phyloP scores from a whole-genome alignment of 352 stramenopile genomes.

The Phytophthora crassamura region DNA sequence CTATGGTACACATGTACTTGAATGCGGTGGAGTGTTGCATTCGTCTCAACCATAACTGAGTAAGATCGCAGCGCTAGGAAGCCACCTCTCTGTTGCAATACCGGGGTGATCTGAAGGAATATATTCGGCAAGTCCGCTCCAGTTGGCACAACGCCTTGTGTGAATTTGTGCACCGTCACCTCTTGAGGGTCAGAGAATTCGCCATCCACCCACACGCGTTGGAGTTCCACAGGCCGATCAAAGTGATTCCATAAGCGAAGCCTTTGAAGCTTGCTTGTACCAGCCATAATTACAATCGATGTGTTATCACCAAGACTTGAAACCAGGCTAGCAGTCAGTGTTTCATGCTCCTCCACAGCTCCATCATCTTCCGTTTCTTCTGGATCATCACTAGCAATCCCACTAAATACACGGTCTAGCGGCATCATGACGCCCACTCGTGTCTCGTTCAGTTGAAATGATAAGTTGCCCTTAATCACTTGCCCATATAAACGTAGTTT shows the following conservation, averaged over 20 bases:
- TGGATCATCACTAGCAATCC: neutral
- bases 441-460: conserved; percentile 44
- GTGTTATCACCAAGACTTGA: conserved; percentile 23
- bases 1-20: conserved; percentile 45
- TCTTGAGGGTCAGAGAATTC: conserved; percentile 12
- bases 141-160: conserved; percentile 19
- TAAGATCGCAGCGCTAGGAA: conserved; percentile 25
- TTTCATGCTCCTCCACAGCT: conserved; percentile 3
- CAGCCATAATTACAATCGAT: conserved; percentile 26
- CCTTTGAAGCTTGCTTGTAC: conserved; percentile 24
- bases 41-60: conserved; percentile 49
- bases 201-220: conserved; percentile 48
- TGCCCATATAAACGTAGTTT: conserved; percentile 40
- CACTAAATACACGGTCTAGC: conserved; percentile 28
- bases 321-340: conserved; percentile 10
- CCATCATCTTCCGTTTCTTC: conserved; percentile 8
- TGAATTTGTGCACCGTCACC: conserved; percentile 44
- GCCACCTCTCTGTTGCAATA: conserved; percentile 1
- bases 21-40: conserved; percentile 45
- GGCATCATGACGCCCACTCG: conserved; percentile 36
- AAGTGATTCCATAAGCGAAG: conserved; percentile 51
- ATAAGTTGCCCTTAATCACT: conserved; percentile 35
- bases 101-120: conserved; percentile 35
- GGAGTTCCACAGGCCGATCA: conserved; percentile 47
- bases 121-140: conserved; percentile 42